Evolutionary conservation across 371 early-diverging fungal genomes (phyloP).

Genomic region (Haplosporangium sp.): DNA sequence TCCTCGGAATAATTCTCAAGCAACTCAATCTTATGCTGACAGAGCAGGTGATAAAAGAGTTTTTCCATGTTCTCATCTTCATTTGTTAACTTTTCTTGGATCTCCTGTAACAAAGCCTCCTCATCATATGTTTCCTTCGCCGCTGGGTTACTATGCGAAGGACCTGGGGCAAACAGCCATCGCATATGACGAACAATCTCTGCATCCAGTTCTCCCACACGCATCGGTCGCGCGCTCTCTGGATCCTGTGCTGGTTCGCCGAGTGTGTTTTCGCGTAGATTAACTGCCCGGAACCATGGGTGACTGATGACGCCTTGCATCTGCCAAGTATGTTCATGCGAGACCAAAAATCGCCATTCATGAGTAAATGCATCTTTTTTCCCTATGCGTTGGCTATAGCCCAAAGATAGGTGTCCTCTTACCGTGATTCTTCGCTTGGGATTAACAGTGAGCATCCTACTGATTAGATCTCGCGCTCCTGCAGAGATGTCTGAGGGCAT

Average conservation of each 20-base stretch:
- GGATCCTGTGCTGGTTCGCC: slow-evolving; percentile 47
- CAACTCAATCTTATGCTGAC: slow-evolving; percentile 62
- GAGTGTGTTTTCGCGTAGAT: slow-evolving; percentile 35
- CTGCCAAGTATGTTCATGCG: slow-evolving; percentile 28
- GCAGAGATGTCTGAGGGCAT: slow-evolving; percentile 73
- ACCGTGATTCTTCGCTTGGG: slow-evolving; percentile 64
- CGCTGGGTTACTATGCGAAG: slow-evolving; percentile 48
- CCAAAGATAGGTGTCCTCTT: slow-evolving; percentile 1
- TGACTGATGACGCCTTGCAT: slow-evolving; percentile 68
- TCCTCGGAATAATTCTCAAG: slow-evolving; percentile 57
- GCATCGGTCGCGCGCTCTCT: slow-evolving; percentile 32
- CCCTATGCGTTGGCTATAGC: too few relatives aligned
- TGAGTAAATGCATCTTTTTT: not conserved
- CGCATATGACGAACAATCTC: slow-evolving; percentile 57
- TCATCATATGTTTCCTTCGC: slow-evolving; percentile 58
- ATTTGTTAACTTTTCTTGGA: slow-evolving; percentile 51
- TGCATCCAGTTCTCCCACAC: slow-evolving; percentile 53
- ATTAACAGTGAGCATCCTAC: slow-evolving; percentile 66
- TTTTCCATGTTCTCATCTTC: slow-evolving; percentile 63
- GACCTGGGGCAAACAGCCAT: slow-evolving; percentile 55
- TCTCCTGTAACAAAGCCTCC: slow-evolving; percentile 50
- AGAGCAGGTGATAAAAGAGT: slow-evolving; percentile 69
- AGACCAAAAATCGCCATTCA: not conserved
- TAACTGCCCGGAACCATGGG: slow-evolving; percentile 66
- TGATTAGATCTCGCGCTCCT: slow-evolving; percentile 70